A percentile compares a stretch with the other conserved stretches of the same genome.
Evolutionary conservation across 2,329 filamentous ascomycete genomes (phyloP).

Genomic region (Rhynchosporium graminicola): DNA sequence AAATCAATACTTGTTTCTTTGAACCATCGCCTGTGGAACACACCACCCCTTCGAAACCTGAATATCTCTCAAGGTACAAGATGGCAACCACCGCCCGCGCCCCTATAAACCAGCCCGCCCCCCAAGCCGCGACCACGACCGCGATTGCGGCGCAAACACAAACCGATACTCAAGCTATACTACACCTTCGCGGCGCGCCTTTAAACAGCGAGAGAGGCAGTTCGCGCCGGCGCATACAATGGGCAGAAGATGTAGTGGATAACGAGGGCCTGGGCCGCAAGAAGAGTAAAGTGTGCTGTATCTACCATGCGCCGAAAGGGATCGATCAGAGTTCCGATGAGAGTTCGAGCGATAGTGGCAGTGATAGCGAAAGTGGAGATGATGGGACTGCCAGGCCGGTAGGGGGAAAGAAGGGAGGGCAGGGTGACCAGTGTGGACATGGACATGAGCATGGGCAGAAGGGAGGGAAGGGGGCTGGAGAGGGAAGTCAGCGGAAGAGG

Average conservation of each 20-base stretch:
- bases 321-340: slow-evolving; percentile 81
- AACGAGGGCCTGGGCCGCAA: slow-evolving; percentile 95
- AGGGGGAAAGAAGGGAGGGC: slow-evolving; percentile 32
- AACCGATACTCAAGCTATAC: slow-evolving; percentile 29
- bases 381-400: slow-evolving; percentile 49
- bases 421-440: slow-evolving; percentile 34
- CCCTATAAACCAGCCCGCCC: slow-evolving; percentile 4
- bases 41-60: not conserved
- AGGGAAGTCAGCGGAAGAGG: slow-evolving; percentile 50
- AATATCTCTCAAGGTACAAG: not conserved
- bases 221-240: slow-evolving; percentile 68
- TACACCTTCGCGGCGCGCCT: slow-evolving; percentile 37
- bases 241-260: slow-evolving; percentile 91
- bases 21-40: no score
- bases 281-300: slow-evolving; percentile 98
- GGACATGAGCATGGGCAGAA: slow-evolving; percentile 39
- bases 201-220: slow-evolving; percentile 40
- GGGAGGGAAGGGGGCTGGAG: slow-evolving; percentile 44
- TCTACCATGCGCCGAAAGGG: slow-evolving; percentile 84
- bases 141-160: slow-evolving; percentile 25
- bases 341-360: slow-evolving; percentile 53
- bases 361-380: slow-evolving; percentile 46
- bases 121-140: slow-evolving; percentile 8
- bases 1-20: not conserved
- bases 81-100: slow-evolving; percentile 15